Evolutionary conservation across 2,329 filamentous ascomycete genomes (phyloP), one percentile per base, ranked within the genome.

Genomic region (Exophiala viscosa): DNA sequence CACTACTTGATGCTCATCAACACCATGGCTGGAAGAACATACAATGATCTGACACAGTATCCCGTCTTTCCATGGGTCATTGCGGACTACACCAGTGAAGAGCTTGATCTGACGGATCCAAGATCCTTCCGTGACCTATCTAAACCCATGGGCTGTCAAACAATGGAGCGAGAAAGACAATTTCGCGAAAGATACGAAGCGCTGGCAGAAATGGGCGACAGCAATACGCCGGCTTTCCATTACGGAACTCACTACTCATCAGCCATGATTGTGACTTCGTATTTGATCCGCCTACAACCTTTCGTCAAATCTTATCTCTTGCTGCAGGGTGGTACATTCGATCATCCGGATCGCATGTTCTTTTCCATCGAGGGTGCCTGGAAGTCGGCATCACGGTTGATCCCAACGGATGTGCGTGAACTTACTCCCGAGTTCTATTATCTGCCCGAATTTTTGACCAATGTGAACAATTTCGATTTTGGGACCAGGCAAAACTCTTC

Each of bases 201-300:
- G 13, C 86, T 99, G 67, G 86, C 86, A 1, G 93, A 97, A 67
- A 95, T 99, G 77, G 89, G 86, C 6, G 91, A 96, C 60, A 73
- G 76, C 38, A 78, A 78, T 51, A 77, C 80, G 41, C 86, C 88
- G 0, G 88, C 93, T 0, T 99, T 96, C 67, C 93, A 99, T 67
- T 99, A 97, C 62, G 93, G 93, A 14, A 99, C 95, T 0, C 95
- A 99, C 68, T 99, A 99, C 69, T 97, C 93, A 1, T 97, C 93
- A 2, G 93, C 93, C 6, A 99, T 97, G 93, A 96, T 96, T 54
- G 93, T 99, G 5, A 90, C 90, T 10, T 96, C 91, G 0, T 99
- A 96, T 65, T 79, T 99, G 36, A 96, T 99, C 64, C 86, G 93
- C 14, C 78, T 99, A 13, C 92, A 96, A 45, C 93, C 93, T 0